A percentile compares a stretch with the other conserved stretches of the same genome.
These are phyloP conservation scores for Venturia effusa DNA, from an alignment of 2,329 filamentous ascomycete genomes.

Conservation along the genomic window DNA sequence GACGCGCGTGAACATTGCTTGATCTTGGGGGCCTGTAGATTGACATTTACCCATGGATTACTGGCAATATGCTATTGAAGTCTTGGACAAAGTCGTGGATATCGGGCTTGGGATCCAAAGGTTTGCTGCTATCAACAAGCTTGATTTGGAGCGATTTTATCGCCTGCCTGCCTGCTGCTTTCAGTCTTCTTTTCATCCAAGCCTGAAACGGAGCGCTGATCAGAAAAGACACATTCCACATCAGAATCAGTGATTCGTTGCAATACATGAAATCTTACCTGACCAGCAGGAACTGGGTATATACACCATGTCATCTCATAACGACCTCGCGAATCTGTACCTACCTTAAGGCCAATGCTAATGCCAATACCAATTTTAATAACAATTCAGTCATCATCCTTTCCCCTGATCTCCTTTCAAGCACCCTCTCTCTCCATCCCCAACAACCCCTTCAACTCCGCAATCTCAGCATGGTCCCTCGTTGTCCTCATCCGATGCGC, in stretches of 20 bases:
- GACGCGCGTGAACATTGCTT: no score
- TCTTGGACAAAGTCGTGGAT: no score
- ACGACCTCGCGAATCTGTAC: not conserved
- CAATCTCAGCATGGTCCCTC: slow-evolving; percentile 64
- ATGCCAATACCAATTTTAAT: not conserved
- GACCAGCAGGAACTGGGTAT: not conserved
- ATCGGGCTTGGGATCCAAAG: no score
- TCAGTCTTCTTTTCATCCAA: no score
- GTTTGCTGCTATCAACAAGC: no score
- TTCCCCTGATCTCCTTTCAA: not conserved
- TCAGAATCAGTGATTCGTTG: not conserved
- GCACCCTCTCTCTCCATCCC: slow-evolving; percentile 36
- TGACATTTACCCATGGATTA: no score
- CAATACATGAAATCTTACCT: not conserved
- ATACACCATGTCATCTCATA: not conserved
- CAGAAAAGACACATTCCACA: no score
- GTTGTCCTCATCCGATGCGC: slow-evolving; percentile 74
- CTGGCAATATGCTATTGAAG: no score
- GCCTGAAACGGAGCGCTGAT: no score
- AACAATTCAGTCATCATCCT: not conserved
- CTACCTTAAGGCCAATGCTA: not conserved
- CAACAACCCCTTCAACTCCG: slow-evolving; percentile 52
- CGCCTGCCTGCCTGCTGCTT: no score
- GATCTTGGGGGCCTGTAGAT: no score
- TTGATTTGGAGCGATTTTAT: no score